Conservation (phyloP, 2,329 filamentous ascomycete genomes). For the Clarireedia sp. region DNA sequence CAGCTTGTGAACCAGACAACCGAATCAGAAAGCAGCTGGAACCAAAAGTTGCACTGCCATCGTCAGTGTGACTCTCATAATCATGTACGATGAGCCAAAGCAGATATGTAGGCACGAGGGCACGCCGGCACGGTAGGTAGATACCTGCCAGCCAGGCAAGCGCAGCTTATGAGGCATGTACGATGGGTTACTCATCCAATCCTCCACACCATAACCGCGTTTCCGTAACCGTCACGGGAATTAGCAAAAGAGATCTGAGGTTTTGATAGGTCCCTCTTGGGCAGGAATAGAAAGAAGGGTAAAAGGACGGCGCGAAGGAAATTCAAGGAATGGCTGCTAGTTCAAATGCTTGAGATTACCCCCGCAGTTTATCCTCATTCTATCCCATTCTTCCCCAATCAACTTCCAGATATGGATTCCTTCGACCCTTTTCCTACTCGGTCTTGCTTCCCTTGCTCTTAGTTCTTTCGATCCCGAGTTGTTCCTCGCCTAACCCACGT, state of each 20-base stretch:
- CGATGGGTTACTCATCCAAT: no score
- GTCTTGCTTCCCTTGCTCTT: not conserved
- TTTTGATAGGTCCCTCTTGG: no score
- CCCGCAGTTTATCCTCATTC: no score
- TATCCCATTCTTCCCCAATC: not conserved
- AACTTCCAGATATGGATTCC: not conserved
- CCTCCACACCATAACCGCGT: no score
- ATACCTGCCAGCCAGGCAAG: no score
- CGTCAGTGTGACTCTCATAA: constrained; percentile 2
- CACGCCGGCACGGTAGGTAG: not conserved
- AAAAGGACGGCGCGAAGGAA: no score
- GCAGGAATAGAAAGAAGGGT: no score
- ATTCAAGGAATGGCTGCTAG: no score
- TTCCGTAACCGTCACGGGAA: no score
- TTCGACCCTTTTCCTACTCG: not conserved
- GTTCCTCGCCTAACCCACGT: not conserved
- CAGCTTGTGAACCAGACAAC: constrained; percentile 2
- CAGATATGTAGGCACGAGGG: not conserved
- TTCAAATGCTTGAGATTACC: no score
- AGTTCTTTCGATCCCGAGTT: not conserved
- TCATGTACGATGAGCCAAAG: not conserved
- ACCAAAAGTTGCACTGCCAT: not conserved
- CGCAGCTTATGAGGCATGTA: no score
- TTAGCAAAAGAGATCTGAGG: no score
- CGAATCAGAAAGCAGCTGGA: not conserved